phyloP scores from a whole-genome alignment of 2,329 filamentous ascomycete genomes.

The Pezicula rhizophila region DNA sequence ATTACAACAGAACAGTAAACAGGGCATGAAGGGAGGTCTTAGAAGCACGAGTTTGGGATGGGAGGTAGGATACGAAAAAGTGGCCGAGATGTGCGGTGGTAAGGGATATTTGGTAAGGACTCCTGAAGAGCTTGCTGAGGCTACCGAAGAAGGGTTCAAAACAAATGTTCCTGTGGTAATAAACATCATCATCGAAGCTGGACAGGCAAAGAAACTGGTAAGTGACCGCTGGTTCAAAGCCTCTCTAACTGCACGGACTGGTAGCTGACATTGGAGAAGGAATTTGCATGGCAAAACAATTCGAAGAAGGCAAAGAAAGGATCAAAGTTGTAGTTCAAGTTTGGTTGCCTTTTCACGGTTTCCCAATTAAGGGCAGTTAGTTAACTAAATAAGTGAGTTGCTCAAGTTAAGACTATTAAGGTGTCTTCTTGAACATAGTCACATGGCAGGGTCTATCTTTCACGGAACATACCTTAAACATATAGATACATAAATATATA shows the following conservation, averaged over 20 bases:
- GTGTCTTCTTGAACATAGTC: too few relatives aligned
- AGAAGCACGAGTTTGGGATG: conserved; percentile 45
- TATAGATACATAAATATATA: too few relatives aligned
- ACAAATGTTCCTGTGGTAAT: conserved; percentile 42
- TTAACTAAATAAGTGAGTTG: neutral
- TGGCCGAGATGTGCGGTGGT: conserved; percentile 49
- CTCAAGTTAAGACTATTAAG: too few relatives aligned
- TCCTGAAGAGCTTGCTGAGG: conserved; percentile 42
- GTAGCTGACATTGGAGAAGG: conserved; percentile 11
- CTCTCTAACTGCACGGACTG: neutral
- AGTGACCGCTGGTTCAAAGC: conserved; percentile 5
- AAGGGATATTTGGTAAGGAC: conserved; percentile 44
- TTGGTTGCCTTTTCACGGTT: neutral
- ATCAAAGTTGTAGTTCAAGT: conserved; percentile 6
- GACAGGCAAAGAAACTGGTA: conserved; percentile 34
- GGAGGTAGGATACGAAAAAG: conserved; percentile 48
- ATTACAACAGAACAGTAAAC: conserved; percentile 33
- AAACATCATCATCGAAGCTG: conserved; percentile 50
- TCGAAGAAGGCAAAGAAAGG: conserved; percentile 22
- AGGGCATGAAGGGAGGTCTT: conserved; percentile 29
- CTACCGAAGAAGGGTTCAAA: conserved; percentile 44
- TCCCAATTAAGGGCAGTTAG: neutral
- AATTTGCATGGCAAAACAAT: conserved; percentile 27
- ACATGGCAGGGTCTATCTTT: too few relatives aligned
- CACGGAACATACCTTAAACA: too few relatives aligned